Percentiles rank a stretch among this genome's conserved stretches.
Conservation (phyloP, 2,329 filamentous ascomycete species). For the Rhexocercosporidium sp. region DNA sequence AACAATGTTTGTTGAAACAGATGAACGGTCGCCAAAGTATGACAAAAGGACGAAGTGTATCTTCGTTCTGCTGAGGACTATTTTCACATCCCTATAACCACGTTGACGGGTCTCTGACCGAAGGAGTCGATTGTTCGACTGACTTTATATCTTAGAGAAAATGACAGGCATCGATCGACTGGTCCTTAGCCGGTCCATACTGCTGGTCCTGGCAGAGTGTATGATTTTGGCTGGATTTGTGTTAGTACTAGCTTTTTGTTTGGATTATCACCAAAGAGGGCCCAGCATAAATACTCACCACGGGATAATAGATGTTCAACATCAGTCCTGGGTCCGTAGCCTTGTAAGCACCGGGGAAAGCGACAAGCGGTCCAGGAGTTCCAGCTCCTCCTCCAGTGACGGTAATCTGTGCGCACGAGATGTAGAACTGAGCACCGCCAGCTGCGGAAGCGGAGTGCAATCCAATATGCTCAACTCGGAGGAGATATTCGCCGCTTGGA, state of each 20-base stretch:
- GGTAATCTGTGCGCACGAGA: conserved; percentile 49
- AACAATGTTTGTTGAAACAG: background rate
- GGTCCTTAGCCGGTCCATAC: conserved; percentile 34
- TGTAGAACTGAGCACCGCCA: conserved; percentile 37
- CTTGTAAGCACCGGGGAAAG: conserved; percentile 46
- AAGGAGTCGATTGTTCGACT: background rate
- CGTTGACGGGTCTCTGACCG: background rate
- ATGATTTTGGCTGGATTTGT: conserved; percentile 32
- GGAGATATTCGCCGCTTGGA: conserved; percentile 45
- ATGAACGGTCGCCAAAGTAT: no score
- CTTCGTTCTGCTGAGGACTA: no score
- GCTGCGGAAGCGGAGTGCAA: conserved; percentile 27
- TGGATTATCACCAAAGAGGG: conserved; percentile 8
- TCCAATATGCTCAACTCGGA: conserved; percentile 45
- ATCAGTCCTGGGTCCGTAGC: conserved; percentile 44
- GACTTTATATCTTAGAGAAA: background rate
- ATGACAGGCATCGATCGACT: no score
- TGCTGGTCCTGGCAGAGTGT: conserved; percentile 35
- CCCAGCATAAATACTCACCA: conserved; percentile 26
- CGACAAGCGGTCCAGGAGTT: conserved; percentile 43
- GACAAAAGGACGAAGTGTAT: no score
- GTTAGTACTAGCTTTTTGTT: conserved; percentile 7
- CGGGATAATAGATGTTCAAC: conserved; percentile 45
- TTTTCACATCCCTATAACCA: no score
- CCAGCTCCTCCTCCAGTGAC: conserved; percentile 48